A percentile compares a stretch with the other conserved stretches of the same genome.
These are phyloP conservation scores for Seiridium unicorne DNA, from an alignment of 2,329 filamentous ascomycete genomes.

Conservation along the genomic window DNA sequence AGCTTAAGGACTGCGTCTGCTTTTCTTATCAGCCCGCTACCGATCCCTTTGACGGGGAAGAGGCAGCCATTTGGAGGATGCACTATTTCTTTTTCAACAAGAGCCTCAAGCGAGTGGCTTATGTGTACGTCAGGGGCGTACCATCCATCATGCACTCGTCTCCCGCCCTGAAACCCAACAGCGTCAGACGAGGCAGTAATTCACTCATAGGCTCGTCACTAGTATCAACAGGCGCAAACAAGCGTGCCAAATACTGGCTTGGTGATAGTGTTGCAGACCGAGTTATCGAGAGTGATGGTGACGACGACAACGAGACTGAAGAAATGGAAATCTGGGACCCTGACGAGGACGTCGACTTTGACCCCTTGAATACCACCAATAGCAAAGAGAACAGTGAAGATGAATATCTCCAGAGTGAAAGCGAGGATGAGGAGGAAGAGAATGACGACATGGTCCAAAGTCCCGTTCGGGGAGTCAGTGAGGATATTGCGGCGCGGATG, in stretches of 20 bases:
- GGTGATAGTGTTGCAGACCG: conserved; percentile 61
- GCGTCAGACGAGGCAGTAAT: conserved; percentile 22
- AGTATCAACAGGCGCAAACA: conserved; percentile 52
- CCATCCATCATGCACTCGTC: conserved; percentile 59
- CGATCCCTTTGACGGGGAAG: conserved; percentile 88
- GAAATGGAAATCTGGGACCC: conserved; percentile 51
- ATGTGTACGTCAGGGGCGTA: conserved; percentile 88
- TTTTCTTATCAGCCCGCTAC: conserved; percentile 89
- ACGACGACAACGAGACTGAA: conserved; percentile 49
- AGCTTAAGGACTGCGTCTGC: conserved; percentile 79
- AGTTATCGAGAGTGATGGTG: conserved; percentile 40
- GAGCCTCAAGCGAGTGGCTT: conserved; percentile 85
- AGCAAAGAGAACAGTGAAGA: conserved; percentile 45
- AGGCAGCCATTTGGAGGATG: conserved; percentile 89
- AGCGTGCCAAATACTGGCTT: conserved; percentile 87
- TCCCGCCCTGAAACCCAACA: conserved; percentile 25
- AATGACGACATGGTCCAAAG: conserved; percentile 37
- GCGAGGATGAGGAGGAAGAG: conserved; percentile 32
- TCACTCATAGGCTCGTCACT: conserved; percentile 9
- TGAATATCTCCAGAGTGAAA: conserved; percentile 38
- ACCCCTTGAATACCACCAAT: conserved; percentile 50
- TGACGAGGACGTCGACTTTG: conserved; percentile 56
- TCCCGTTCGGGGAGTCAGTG: conserved; percentile 55
- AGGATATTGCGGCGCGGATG: conserved; percentile 62
- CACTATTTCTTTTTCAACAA: conserved; percentile 99